phyloP scores from a whole-genome alignment of 495 filamentous ascomycete species.

The Penicillium herquei region DNA sequence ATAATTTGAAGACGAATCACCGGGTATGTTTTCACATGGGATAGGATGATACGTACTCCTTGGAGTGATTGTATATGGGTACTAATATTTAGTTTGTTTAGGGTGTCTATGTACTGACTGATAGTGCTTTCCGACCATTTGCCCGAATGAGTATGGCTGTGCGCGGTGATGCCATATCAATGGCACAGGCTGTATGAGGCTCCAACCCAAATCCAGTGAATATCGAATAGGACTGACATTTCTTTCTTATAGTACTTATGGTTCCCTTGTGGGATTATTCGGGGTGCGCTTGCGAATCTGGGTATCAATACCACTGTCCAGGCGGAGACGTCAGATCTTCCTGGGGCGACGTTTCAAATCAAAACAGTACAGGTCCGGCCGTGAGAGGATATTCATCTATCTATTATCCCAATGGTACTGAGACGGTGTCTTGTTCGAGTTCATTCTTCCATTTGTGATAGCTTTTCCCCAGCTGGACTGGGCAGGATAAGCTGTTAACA shows the following conservation, averaged over 20 bases:
- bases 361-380: slow-evolving; percentile 70
- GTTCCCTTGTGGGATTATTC: slow-evolving; percentile 90
- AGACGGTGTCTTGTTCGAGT: background rate
- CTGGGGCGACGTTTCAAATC: slow-evolving; percentile 92
- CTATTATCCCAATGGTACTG: background rate
- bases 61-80: background rate
- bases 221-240: background rate
- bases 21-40: slow-evolving; percentile 51
- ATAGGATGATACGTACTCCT: background rate
- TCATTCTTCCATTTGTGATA: background rate
- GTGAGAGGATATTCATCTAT: slow-evolving; percentile 14
- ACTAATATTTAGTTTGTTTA: slow-evolving; percentile 28
- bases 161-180: slow-evolving; percentile 64
- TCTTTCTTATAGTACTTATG: slow-evolving; percentile 69
- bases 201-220: background rate
- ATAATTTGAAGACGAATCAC: slow-evolving; percentile 98
- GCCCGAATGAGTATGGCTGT: slow-evolving; percentile 78
- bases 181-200: slow-evolving; percentile 74
- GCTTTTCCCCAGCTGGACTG: slow-evolving; percentile 7
- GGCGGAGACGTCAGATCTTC: slow-evolving; percentile 81
- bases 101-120: slow-evolving; percentile 95
- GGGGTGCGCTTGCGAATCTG: slow-evolving; percentile 83
- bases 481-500: background rate
- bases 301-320: slow-evolving; percentile 90
- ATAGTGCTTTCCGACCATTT: slow-evolving; percentile 88